Base-by-base conservation (phyloP, 78 protist genomes). In the Dictyostelium firmibasis region DNA sequence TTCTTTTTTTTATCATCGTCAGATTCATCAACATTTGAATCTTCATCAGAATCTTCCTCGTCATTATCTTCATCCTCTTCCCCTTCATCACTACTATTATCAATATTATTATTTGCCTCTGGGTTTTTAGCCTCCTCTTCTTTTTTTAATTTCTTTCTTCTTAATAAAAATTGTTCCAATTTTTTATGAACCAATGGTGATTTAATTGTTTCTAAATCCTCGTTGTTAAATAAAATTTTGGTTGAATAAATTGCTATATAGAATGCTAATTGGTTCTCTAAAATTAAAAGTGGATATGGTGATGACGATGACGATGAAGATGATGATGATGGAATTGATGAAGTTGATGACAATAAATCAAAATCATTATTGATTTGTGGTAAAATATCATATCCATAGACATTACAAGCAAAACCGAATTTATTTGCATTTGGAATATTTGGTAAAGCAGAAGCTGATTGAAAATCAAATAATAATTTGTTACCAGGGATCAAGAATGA, bases 401-500 rank as follows among this genome's bases (percentile, higher is more conserved):
- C 31, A 36, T 38, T 79, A 70, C 83, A 79, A 2, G 81, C 27
- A 50, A 62, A 88, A 27, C 93, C 93, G 43, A 36, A 88, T 16
- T 74, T 79, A 11, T 74, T 47, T 20, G 2, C 79, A 8, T 25
- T 16, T 33, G 64, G 13, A 11, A 64, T 9, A 35, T 76, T 76
- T n/a, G 35, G 38, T 57, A 78, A 75, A 31, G 25, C 25, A 2
- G 86, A 44, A 31, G 93, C 93, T 9, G 93, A 20, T 79, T 78
- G 86, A 77, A 88, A 88, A 60, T 88, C 86, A 64, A 88, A 88
- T 20, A 43, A 41, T 41, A 88, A 31, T 57, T 67, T 76, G 11
- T 88, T 88, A 44, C 93, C 93, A 3, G 93, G 78, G 5, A 88
- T 81, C 16, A 88, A 35, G 10, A 88, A 79, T 10, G 93, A 20